phyloP scores from a whole-genome alignment of 225 moss, liverwort and hornwort species.

The Marchantia polymorpha region DNA sequence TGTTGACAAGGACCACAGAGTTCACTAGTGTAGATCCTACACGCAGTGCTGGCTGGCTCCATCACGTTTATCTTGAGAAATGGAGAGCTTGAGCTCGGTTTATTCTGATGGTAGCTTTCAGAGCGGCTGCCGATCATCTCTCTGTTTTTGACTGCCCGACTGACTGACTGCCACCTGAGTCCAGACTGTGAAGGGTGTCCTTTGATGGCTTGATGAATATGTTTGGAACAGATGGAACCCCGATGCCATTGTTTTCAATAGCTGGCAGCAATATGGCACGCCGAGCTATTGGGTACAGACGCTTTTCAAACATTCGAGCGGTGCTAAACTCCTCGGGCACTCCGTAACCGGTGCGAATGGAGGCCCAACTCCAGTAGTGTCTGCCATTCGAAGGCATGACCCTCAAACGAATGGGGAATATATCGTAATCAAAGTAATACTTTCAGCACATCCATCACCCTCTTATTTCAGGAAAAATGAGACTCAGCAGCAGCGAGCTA shows the following conservation, averaged over 20 bases:
- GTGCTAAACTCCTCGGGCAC: conserved; percentile 55
- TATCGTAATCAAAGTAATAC: conserved; percentile 67
- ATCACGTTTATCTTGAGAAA: neutral
- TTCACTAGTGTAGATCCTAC: neutral
- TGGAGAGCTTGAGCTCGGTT: neutral
- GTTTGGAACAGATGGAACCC: conserved; percentile 70
- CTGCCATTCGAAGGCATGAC: conserved; percentile 49
- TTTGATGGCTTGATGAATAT: neutral
- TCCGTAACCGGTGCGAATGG: conserved; percentile 44
- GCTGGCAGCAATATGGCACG: conserved; percentile 83
- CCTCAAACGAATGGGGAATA: conserved; percentile 44
- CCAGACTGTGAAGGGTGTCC: neutral
- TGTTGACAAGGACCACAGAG: no score
- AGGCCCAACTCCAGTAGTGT: conserved; percentile 48
- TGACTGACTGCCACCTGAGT: neutral
- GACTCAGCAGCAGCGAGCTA: no score
- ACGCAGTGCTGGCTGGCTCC: neutral
- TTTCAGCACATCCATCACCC: neutral
- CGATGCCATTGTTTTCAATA: conserved; percentile 88
- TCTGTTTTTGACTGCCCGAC: neutral
- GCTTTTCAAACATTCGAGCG: conserved; percentile 74
- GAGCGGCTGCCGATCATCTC: neutral
- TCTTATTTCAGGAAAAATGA: no score
- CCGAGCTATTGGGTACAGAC: conserved; percentile 95
- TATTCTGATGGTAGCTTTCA: neutral